phyloP scores from a whole-genome alignment of 2,329 filamentous ascomycete species.

The Akanthomyces lecanii region DNA sequence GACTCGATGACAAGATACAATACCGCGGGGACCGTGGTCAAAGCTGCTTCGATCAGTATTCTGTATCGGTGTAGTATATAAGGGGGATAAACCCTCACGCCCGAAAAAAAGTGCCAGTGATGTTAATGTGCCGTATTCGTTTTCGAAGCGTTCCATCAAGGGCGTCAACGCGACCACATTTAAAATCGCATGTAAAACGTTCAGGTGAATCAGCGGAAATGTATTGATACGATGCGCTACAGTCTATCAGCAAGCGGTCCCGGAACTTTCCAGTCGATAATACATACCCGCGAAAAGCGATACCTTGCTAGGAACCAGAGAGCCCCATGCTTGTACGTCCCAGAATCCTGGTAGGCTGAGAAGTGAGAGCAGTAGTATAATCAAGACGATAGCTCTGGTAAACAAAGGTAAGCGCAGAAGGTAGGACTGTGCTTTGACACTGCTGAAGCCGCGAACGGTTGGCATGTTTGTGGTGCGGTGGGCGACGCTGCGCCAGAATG shows the following conservation, averaged over 20 bases:
- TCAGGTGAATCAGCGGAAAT: constrained; percentile 80
- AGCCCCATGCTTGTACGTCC: constrained; percentile 72
- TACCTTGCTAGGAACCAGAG: constrained; percentile 73
- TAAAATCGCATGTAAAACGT: constrained; percentile 73
- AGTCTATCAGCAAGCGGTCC: constrained; percentile 3
- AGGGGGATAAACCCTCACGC: constrained; percentile 57
- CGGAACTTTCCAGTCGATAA: neutral
- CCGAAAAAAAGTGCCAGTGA: constrained; percentile 86
- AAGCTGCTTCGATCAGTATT: constrained; percentile 43
- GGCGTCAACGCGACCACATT: constrained; percentile 79
- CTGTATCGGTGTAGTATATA: too few species aligned
- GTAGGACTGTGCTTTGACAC: constrained; percentile 72
- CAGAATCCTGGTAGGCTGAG: constrained; percentile 65
- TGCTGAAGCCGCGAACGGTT: constrained; percentile 53
- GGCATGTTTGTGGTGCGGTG: constrained; percentile 27
- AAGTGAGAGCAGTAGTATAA: constrained; percentile 62
- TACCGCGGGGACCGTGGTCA: constrained; percentile 76
- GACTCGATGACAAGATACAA: constrained; percentile 78
- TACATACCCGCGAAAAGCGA: constrained; percentile 64
- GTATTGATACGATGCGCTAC: constrained; percentile 90
- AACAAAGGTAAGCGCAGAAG: constrained; percentile 81
- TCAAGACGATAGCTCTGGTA: constrained; percentile 65
- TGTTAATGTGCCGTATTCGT: constrained; percentile 84
- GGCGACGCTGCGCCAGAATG: neutral
- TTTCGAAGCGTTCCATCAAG: constrained; percentile 90